These are phyloP conservation scores for Fusarium mangiferae DNA, from an alignment of 2,329 filamentous ascomycete species.

Conservation along the genomic window DNA sequence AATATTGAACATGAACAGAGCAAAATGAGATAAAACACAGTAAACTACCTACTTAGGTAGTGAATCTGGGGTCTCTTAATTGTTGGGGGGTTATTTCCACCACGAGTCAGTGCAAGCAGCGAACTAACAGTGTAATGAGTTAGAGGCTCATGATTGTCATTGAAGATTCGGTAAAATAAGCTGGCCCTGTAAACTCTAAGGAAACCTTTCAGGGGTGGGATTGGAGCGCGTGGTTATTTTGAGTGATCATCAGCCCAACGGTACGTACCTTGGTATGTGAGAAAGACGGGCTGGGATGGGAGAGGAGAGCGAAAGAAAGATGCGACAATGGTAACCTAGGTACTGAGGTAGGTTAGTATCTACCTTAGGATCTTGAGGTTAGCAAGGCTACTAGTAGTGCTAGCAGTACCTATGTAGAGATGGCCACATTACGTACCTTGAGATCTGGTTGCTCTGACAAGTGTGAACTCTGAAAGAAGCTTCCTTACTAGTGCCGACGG, in stretches of 20 bases:
- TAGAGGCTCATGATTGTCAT: neutral
- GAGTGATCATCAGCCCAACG: slow-evolving; percentile 7
- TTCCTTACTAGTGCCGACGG: slow-evolving; percentile 2
- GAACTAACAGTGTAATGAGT: neutral
- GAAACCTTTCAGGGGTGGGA: neutral
- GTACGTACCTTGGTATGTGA: neutral
- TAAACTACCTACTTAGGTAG: neutral
- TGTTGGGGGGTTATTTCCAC: neutral
- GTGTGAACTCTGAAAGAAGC: slow-evolving; percentile 11
- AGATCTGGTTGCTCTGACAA: slow-evolving; percentile 8
- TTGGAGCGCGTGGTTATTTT: slow-evolving; percentile 31
- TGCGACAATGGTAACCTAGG: neutral
- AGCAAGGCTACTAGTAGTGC: neutral
- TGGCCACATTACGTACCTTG: neutral
- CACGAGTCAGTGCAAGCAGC: neutral
- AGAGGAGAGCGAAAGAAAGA: neutral
- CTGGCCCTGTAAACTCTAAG: slow-evolving; percentile 14
- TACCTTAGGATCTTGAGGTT: neutral
- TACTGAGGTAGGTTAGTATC: neutral
- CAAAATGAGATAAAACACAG: slow-evolving; percentile 4
- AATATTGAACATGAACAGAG: neutral
- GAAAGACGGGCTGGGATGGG: neutral
- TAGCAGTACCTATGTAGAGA: neutral
- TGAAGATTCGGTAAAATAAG: neutral
- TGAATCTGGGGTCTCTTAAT: neutral